Evolutionary conservation across 2,329 filamentous ascomycete species (phyloP).

Genomic region (Alternaria sp.): DNA sequence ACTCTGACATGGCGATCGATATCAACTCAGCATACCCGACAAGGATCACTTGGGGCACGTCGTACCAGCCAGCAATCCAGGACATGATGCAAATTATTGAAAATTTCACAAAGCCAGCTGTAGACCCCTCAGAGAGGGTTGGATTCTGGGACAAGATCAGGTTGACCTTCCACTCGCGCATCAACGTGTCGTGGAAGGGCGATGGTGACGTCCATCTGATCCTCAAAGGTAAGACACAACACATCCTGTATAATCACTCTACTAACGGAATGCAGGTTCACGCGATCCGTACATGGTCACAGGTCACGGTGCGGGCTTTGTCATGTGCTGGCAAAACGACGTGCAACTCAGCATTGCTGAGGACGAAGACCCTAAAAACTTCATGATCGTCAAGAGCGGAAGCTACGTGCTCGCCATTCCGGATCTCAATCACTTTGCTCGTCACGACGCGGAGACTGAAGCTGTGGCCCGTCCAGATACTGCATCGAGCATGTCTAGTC

Average conservation of each 20-base stretch:
- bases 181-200: constrained; percentile 89
- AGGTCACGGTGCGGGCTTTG: constrained; percentile 89
- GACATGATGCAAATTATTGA: constrained; percentile 99
- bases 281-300: constrained; percentile 94
- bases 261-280: constrained; percentile 57
- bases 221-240: constrained; percentile 71
- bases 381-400: constrained; percentile 95
- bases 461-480: constrained; percentile 62
- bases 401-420: constrained; percentile 95
- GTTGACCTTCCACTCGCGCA: constrained; percentile 88
- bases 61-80: constrained; percentile 96
- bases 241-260: neutral
- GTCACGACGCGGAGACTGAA: constrained; percentile 62
- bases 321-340: constrained; percentile 98
- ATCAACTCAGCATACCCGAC: constrained; percentile 94
- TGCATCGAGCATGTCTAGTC: constrained; percentile 66
- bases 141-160: constrained; percentile 99
- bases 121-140: constrained; percentile 90
- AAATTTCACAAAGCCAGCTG: constrained; percentile 92
- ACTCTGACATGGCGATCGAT: constrained; percentile 88
- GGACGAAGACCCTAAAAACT: constrained; percentile 85
- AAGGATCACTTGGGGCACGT: constrained; percentile 94
- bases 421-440: constrained; percentile 87
- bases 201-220: constrained; percentile 95
- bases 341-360: constrained; percentile 86